Conservation (phyloP, 441 rosid genomes). For the Adansonia gregorii region DNA sequence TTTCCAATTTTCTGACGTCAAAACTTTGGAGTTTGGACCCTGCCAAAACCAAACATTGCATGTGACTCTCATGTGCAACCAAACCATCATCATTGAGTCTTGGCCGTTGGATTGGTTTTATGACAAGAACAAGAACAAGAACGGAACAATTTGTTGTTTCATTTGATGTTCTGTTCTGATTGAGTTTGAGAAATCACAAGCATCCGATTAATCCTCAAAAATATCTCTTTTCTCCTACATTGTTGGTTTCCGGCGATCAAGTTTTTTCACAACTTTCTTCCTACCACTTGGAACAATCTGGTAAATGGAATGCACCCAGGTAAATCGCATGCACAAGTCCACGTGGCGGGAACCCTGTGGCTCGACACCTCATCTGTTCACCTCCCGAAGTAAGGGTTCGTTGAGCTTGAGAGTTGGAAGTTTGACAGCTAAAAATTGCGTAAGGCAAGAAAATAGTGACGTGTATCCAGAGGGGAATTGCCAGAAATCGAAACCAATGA, state of each 20-base stretch:
- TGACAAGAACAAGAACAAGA: too few relatives aligned
- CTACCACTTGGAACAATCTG: not conserved
- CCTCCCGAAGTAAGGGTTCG: too few relatives aligned
- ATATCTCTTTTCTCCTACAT: not conserved
- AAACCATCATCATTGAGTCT: not conserved
- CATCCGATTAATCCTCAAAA: not conserved
- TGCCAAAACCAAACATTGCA: not conserved
- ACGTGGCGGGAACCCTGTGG: not conserved
- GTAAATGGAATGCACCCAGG: not conserved
- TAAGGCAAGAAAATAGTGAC: too few relatives aligned
- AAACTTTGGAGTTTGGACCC: not conserved
- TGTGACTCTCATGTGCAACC: not conserved
- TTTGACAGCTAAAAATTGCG: too few relatives aligned
- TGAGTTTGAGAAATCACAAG: not conserved
- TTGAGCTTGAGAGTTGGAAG: too few relatives aligned
- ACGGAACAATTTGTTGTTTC: not conserved
- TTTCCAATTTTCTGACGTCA: not conserved
- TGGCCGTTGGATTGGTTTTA: too few relatives aligned
- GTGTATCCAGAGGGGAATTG: conserved; percentile 25
- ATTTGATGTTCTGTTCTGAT: not conserved
- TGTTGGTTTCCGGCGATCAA: not conserved
- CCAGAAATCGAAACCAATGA: not conserved
- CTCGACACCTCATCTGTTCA: not conserved
- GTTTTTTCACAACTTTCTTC: not conserved
- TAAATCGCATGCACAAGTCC: not conserved